A percentile compares a stretch with the other conserved stretches of the same genome.
Evolutionary conservation across 805 yeast genomes (phyloP).

Genomic region (Candida verbasci): DNA sequence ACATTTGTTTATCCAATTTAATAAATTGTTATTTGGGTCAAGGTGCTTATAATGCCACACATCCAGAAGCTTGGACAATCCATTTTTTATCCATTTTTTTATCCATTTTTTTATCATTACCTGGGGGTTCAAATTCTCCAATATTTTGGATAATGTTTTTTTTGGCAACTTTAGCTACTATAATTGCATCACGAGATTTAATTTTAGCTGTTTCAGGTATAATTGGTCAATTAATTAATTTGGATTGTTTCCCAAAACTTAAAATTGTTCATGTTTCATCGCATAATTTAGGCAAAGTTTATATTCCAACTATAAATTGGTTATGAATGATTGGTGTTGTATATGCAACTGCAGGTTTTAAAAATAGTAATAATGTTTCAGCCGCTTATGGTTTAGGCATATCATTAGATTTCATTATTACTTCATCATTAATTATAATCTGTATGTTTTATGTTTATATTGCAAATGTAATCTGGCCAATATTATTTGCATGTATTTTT

Average conservation of each 20-base stretch:
- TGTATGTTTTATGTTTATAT: conserved; percentile 43
- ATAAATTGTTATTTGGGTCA: conserved; percentile 56
- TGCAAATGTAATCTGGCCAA: conserved; percentile 28
- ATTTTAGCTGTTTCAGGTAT: conserved; percentile 54
- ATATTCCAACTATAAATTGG: conserved; percentile 48
- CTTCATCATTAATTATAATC: conserved; percentile 43
- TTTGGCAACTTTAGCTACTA: conserved; percentile 50
- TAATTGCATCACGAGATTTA: conserved; percentile 59
- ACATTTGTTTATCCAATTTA: conserved; percentile 47
- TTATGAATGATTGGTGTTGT: conserved; percentile 49
- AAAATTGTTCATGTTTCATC: conserved; percentile 43
- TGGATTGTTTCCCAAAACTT: conserved; percentile 52
- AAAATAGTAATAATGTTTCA: conserved; percentile 45
- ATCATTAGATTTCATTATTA: conserved; percentile 50
- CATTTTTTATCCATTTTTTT: too few species aligned
- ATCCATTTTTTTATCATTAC: conserved; percentile 47
- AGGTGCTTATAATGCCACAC: conserved; percentile 42
- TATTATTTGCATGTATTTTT: conserved; percentile 34
- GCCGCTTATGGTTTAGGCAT: conserved; percentile 62
- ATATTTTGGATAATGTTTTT: conserved; percentile 50
- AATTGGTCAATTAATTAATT: conserved; percentile 46
- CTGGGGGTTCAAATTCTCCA: conserved; percentile 42
- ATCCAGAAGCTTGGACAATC: conserved; percentile 39
- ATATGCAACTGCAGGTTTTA: conserved; percentile 49
- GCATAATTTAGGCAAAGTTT: conserved; percentile 45